These are phyloP conservation scores for Yamadazyma takamatsuzukensis DNA, from an alignment of 805 yeast genomes.

Conservation along the genomic window DNA sequence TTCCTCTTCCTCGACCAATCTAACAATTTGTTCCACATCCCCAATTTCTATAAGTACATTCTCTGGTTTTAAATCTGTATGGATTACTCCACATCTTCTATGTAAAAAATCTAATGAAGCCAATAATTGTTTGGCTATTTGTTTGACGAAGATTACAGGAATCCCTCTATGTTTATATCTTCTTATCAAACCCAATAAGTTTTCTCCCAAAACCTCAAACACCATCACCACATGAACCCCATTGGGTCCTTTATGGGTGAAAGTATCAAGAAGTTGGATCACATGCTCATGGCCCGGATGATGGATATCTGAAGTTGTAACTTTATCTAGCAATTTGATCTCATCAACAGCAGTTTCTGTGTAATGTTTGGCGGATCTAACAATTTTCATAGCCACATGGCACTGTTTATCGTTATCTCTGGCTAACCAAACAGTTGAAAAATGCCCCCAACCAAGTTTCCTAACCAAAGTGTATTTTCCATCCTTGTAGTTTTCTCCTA, in stretches of 20 bases:
- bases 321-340: slow-evolving; percentile 69
- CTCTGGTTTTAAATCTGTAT: slow-evolving; percentile 44
- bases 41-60: slow-evolving; percentile 77
- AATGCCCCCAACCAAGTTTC: slow-evolving; percentile 98
- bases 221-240: slow-evolving; percentile 97
- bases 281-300: slow-evolving; percentile 84
- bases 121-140: slow-evolving; percentile 73
- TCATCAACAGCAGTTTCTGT: slow-evolving; percentile 95
- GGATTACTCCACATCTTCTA: slow-evolving; percentile 66
- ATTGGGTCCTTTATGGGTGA: slow-evolving; percentile 83
- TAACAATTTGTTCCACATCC: slow-evolving; percentile 75
- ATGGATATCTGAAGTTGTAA: slow-evolving; percentile 55
- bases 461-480: slow-evolving; percentile 76
- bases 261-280: slow-evolving; percentile 76
- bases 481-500: slow-evolving; percentile 81
- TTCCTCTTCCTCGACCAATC: slow-evolving; percentile 60
- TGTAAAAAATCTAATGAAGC: slow-evolving; percentile 71
- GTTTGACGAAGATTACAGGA: slow-evolving; percentile 74
- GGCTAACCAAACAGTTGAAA: slow-evolving; percentile 94
- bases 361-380: slow-evolving; percentile 84
- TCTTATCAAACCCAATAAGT: slow-evolving; percentile 76
- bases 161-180: slow-evolving; percentile 75
- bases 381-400: slow-evolving; percentile 93
- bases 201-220: slow-evolving; percentile 95
- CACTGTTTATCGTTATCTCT: slow-evolving; percentile 48